A percentile compares a stretch with the other conserved stretches of the same genome.
Evolutionary conservation across 345 rosid genomes (phyloP).

Genomic region (Melaleuca alternifolia): DNA sequence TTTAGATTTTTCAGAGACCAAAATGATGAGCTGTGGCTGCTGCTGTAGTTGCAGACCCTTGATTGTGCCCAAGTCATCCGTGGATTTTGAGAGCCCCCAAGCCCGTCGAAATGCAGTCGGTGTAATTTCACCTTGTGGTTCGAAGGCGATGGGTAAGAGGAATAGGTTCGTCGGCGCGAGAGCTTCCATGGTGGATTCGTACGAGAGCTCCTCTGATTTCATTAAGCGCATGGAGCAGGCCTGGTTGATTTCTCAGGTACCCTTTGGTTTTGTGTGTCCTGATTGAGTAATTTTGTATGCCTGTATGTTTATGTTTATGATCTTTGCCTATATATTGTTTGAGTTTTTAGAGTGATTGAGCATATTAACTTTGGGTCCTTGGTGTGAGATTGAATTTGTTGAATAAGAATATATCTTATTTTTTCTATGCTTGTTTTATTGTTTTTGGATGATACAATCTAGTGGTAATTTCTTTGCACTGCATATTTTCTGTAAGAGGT

Average conservation of each 20-base stretch:
- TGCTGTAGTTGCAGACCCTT: not conserved
- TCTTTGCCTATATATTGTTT: not conserved
- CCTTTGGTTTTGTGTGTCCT: not conserved
- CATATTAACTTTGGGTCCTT: not conserved
- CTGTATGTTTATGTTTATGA: not conserved
- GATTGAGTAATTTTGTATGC: not conserved
- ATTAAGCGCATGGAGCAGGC: constrained; percentile 77
- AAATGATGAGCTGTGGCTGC: not conserved
- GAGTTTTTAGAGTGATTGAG: not conserved
- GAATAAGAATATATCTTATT: not conserved
- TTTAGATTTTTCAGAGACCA: not conserved
- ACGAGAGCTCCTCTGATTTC: constrained; percentile 65
- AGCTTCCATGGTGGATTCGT: constrained; percentile 68
- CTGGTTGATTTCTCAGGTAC: constrained; percentile 84
- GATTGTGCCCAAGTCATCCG: not conserved
- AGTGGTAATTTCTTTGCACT: not conserved
- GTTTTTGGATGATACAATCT: not conserved
- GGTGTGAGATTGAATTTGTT: not conserved
- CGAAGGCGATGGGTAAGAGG: not conserved
- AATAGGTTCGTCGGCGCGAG: constrained; percentile 14
- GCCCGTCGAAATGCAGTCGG: not conserved
- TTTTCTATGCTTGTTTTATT: not conserved
- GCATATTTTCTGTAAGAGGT: not conserved
- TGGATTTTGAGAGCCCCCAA: not conserved
- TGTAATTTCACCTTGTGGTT: constrained; percentile 5